Evolutionary conservation across 164 flowering plant species (phyloP).

Genomic region (Liquidambar formosana): DNA sequence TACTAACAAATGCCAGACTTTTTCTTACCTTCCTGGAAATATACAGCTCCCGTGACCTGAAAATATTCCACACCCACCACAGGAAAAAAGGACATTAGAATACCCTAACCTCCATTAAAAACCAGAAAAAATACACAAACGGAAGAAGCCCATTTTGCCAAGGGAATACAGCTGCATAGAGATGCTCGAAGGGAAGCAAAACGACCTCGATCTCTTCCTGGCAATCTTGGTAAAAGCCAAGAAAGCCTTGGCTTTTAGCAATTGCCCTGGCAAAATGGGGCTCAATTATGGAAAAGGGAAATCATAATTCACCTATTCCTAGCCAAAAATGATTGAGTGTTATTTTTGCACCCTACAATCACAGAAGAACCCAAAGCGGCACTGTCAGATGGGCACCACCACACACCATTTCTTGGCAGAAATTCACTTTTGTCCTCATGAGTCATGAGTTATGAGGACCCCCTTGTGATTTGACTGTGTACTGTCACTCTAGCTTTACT

Average conservation of each 20-base stretch:
- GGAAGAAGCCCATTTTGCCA: not conserved
- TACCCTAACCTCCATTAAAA: not conserved
- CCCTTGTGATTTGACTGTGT: too few relatives aligned
- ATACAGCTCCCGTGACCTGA: conserved; percentile 92
- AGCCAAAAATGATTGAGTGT: not conserved
- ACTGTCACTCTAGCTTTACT: too few relatives aligned
- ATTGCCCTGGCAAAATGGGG: too few relatives aligned
- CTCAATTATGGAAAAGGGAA: too few relatives aligned
- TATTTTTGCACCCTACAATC: not conserved
- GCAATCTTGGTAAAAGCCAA: too few relatives aligned
- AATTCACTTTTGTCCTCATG: not conserved
- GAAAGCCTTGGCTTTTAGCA: too few relatives aligned
- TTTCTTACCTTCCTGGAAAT: conserved; percentile 91
- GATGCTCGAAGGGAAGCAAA: too few relatives aligned
- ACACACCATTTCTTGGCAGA: not conserved
- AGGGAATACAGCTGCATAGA: too few relatives aligned
- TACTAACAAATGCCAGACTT: conserved; percentile 1
- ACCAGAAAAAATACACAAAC: not conserved
- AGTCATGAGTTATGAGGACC: too few relatives aligned
- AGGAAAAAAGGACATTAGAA: conserved; percentile 6
- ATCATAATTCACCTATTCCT: too few relatives aligned
- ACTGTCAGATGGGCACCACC: conserved; percentile 7
- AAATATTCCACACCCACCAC: conserved; percentile 22
- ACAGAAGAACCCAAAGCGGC: conserved; percentile 9
- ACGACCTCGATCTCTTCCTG: too few relatives aligned